A percentile compares a stretch with the other conserved stretches of the same genome.
Evolutionary conservation across 2,329 filamentous ascomycete species (phyloP).

Genomic region (Monilinia fructigena): DNA sequence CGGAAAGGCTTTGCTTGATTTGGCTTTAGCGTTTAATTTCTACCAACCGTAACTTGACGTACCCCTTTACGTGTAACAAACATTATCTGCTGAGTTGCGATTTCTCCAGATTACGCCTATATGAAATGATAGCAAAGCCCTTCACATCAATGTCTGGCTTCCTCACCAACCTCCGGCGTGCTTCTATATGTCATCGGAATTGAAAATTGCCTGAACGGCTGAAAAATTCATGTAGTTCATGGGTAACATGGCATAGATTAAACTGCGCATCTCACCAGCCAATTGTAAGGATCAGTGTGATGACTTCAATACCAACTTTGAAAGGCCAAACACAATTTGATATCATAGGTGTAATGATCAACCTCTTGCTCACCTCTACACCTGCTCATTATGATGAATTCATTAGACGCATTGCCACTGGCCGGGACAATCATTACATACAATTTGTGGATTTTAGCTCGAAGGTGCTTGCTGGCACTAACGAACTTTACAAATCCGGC

Average conservation of each 20-base stretch:
- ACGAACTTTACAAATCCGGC: slow-evolving; percentile 22
- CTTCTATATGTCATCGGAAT: neutral
- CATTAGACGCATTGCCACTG: slow-evolving; percentile 21
- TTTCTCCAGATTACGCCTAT: neutral
- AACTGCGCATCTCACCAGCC: neutral
- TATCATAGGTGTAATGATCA: neutral
- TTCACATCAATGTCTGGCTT: neutral
- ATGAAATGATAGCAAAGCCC: neutral
- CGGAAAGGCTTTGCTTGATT: neutral
- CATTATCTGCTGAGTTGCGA: neutral
- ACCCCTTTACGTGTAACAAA: neutral
- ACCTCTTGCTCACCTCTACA: neutral
- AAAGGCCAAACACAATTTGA: neutral
- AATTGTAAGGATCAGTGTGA: neutral
- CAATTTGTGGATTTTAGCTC: slow-evolving; percentile 28
- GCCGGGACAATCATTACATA: slow-evolving; percentile 21
- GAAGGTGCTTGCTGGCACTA: slow-evolving; percentile 22
- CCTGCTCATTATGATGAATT: slow-evolving; percentile 12
- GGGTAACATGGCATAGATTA: neutral
- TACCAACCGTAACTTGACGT: neutral
- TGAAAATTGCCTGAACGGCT: neutral
- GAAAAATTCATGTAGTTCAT: neutral
- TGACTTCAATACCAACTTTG: too few species aligned
- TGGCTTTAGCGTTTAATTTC: neutral
- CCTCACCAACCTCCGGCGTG: neutral